These are phyloP conservation scores for Neofusicoccum sp. DNA, from an alignment of 2,329 filamentous ascomycete genomes.

Conservation along the genomic window DNA sequence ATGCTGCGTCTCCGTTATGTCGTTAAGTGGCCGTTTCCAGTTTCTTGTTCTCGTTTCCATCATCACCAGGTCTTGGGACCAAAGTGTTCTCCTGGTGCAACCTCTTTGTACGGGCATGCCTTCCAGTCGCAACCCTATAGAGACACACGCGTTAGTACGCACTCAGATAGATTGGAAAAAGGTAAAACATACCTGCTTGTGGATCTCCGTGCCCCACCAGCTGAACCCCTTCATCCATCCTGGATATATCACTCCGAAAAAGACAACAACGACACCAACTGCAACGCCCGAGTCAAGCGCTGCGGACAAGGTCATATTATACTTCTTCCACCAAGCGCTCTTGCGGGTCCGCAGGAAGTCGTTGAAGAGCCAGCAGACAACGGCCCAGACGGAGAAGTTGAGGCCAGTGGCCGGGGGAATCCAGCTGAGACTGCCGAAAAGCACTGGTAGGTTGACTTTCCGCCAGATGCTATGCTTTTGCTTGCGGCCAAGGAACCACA, in stretches of 20 bases:
- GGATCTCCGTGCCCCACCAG: constrained; percentile 89
- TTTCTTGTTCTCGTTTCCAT: neutral
- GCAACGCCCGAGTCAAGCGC: constrained; percentile 80
- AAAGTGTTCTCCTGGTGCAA: constrained; percentile 43
- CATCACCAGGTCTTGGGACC: constrained; percentile 33
- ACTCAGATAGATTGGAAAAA: constrained; percentile 16
- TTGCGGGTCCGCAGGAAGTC: constrained; percentile 68
- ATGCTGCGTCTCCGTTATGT: neutral
- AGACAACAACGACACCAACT: constrained; percentile 78
- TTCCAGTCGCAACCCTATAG: constrained; percentile 74
- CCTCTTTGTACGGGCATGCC: constrained; percentile 67
- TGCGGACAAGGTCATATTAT: constrained; percentile 84
- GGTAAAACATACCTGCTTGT: constrained; percentile 57
- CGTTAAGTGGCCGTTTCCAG: constrained; percentile 3
- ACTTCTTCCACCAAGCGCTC: constrained; percentile 82
- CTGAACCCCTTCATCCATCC: constrained; percentile 69
- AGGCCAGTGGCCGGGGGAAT: constrained; percentile 80
- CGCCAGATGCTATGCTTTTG: constrained; percentile 62
- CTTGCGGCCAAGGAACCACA: constrained; percentile 68
- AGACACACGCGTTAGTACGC: neutral
- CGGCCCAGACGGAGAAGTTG: constrained; percentile 83
- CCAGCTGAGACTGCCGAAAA: constrained; percentile 81
- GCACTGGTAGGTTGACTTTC: constrained; percentile 77
- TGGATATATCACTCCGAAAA: constrained; percentile 83
- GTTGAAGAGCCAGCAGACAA: constrained; percentile 85